These are phyloP conservation scores for Rhodotorula graminis DNA, from an alignment of 768 basidiomycete species.

Conservation along the genomic window DNA sequence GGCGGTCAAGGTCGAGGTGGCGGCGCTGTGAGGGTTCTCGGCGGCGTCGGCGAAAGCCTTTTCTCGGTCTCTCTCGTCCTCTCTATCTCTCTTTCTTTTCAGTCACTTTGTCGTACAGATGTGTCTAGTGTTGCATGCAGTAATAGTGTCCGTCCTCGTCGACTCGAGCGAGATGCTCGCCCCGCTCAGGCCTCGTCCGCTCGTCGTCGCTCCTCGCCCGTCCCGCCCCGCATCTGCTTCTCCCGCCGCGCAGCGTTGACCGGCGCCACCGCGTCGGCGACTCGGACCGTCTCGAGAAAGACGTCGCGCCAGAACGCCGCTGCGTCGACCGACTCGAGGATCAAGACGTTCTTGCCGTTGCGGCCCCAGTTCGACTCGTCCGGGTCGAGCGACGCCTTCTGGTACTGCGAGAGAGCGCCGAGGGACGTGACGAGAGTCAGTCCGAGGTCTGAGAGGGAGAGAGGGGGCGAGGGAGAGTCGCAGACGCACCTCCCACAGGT, in stretches of 20 bases:
- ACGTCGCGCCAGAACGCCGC: slow-evolving; percentile 43
- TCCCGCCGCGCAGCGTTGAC: slow-evolving; percentile 11
- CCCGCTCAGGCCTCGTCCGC: no score
- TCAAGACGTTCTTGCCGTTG: slow-evolving; percentile 68
- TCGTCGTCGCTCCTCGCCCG: no score
- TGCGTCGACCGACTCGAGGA: slow-evolving; percentile 66
- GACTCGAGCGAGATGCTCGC: no score
- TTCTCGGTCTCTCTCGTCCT: background rate
- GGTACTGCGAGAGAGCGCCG: slow-evolving; percentile 47
- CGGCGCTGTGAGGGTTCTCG: background rate
- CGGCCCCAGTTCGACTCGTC: slow-evolving; percentile 57
- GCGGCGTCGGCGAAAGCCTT: no score
- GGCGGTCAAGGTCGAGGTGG: slow-evolving; percentile 1
- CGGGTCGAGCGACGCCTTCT: slow-evolving; percentile 52
- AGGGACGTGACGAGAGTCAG: no score
- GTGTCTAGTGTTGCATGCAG: no score
- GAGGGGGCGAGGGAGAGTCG: no score
- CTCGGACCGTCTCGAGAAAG: slow-evolving; percentile 57
- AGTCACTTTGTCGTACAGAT: no score
- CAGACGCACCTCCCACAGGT: slow-evolving; percentile 55
- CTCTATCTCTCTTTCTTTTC: background rate
- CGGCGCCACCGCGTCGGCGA: slow-evolving; percentile 31
- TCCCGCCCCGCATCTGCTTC: background rate
- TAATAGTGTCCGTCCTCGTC: no score
- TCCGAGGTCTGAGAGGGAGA: no score